phyloP scores from a whole-genome alignment of 345 rosid species.

The Eucalyptus regnans region DNA sequence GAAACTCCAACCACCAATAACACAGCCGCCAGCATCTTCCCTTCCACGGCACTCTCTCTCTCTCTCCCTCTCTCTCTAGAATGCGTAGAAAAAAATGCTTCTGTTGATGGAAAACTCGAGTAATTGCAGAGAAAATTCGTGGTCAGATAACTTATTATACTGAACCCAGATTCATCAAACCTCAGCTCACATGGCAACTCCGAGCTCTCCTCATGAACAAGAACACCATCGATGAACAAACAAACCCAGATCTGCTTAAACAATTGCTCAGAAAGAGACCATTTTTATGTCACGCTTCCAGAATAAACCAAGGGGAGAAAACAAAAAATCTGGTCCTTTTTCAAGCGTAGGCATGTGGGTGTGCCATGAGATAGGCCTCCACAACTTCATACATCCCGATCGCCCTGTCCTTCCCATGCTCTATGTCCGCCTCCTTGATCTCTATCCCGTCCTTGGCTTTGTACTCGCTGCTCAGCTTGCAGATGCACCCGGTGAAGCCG shows the following conservation, averaged over 20 bases:
- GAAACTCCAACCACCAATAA: background rate
- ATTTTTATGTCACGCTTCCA: background rate
- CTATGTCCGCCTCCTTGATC: constrained; percentile 19
- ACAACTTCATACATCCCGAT: constrained; percentile 33
- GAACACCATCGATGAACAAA: background rate
- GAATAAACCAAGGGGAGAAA: background rate
- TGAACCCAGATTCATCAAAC: background rate
- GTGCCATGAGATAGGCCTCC: constrained; percentile 30
- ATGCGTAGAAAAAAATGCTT: background rate
- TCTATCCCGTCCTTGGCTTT: constrained; percentile 9
- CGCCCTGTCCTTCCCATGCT: constrained; percentile 19
- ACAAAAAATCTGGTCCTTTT: background rate
- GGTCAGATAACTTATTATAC: background rate
- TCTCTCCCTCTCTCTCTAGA: background rate
- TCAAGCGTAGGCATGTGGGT: constrained; percentile 21
- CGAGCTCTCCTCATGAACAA: background rate
- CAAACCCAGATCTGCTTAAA: background rate
- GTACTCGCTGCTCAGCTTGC: constrained; percentile 20
- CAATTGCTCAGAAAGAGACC: background rate
- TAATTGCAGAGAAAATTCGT: background rate
- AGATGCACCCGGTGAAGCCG: constrained; percentile 18
- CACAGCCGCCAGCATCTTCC: background rate
- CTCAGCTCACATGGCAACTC: background rate
- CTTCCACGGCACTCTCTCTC: background rate
- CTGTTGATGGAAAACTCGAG: background rate